A percentile compares a stretch with the other conserved stretches of the same genome.
phyloP scores from a whole-genome alignment of 2,329 filamentous ascomycete species.

The Hymenoscyphus occultus region DNA sequence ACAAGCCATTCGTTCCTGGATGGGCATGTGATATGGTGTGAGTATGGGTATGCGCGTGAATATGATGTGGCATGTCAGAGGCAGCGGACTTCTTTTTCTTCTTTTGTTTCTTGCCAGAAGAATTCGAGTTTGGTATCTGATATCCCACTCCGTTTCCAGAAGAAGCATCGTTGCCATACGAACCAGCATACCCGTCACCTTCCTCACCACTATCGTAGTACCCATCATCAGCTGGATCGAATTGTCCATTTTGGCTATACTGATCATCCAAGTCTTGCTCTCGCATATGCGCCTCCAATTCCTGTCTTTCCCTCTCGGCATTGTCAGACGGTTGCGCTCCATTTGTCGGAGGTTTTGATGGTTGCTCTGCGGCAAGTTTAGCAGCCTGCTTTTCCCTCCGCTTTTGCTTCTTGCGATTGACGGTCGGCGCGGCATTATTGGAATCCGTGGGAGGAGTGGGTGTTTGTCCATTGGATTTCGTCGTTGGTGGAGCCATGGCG shows the following conservation, averaged over 20 bases:
- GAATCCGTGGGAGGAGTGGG: conserved; percentile 29
- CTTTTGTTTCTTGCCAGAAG: conserved; percentile 38
- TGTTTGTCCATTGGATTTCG: conserved; percentile 34
- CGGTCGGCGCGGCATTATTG: conserved; percentile 44
- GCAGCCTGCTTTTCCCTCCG: conserved; percentile 69
- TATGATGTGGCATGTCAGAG: conserved; percentile 24
- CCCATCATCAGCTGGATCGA: conserved; percentile 49
- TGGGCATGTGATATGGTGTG: conserved; percentile 11
- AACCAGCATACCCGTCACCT: conserved; percentile 35
- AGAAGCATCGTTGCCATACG: conserved; percentile 35
- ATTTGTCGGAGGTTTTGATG: conserved; percentile 23
- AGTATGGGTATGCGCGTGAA: conserved; percentile 19
- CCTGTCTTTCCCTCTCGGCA: conserved; percentile 29
- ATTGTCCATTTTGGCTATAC: conserved; percentile 35
- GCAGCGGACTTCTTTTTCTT: conserved; percentile 40
- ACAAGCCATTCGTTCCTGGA: conserved; percentile 28
- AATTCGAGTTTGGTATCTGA: conserved; percentile 25
- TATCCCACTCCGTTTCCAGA: conserved; percentile 32
- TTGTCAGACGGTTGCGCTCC: conserved; percentile 22
- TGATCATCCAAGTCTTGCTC: conserved; percentile 31
- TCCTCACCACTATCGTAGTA: conserved; percentile 58
- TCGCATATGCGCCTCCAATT: conserved; percentile 32
- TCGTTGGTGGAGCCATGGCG: conserved; percentile 35
- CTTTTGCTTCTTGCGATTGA: conserved; percentile 96
- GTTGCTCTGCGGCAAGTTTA: conserved; percentile 35